Conservation (phyloP, 2,329 filamentous ascomycete genomes). For the Saccharata proteae region DNA sequence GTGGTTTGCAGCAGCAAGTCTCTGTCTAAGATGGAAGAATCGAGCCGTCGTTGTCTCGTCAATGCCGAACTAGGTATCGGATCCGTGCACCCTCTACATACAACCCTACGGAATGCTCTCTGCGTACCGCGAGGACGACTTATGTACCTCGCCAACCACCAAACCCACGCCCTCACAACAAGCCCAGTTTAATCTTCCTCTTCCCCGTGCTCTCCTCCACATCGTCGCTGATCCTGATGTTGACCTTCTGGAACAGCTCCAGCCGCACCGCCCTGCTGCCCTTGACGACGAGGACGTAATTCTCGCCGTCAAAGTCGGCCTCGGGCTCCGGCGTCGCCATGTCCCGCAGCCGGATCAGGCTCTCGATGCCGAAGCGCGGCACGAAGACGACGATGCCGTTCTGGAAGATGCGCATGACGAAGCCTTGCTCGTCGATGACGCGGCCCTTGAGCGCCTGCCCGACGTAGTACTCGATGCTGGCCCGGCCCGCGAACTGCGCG, state of each 20-base stretch:
- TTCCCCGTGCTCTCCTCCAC: conserved; percentile 95
- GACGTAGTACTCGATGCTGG: conserved; percentile 95
- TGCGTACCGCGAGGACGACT: too few relatives aligned
- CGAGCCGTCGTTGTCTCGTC: too few relatives aligned
- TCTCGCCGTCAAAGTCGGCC: conserved; percentile 72
- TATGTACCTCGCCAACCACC: too few relatives aligned
- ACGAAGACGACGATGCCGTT: conserved; percentile 97
- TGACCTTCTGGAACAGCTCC: conserved; percentile 86
- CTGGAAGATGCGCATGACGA: conserved; percentile 93
- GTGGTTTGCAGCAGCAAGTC: too few relatives aligned
- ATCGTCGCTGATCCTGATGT: conserved; percentile 79
- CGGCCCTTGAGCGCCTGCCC: conserved; percentile 82
- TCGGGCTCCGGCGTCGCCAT: conserved; percentile 65
- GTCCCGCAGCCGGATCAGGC: conserved; percentile 75
- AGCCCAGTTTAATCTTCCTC: conserved; percentile 67
- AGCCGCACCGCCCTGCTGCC: conserved; percentile 47
- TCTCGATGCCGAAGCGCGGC: conserved; percentile 89
- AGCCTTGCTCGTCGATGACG: conserved; percentile 72
- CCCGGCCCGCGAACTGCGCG: conserved; percentile 86
- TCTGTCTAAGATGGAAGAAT: too few relatives aligned
- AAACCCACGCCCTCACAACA: conserved; percentile 27
- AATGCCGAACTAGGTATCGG: too few relatives aligned
- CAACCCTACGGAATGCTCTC: too few relatives aligned
- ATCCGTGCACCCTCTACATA: too few relatives aligned
- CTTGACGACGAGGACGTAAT: conserved; percentile 58